phyloP scores from a whole-genome alignment of 805 yeast genomes.

The Metschnikowia matae region DNA sequence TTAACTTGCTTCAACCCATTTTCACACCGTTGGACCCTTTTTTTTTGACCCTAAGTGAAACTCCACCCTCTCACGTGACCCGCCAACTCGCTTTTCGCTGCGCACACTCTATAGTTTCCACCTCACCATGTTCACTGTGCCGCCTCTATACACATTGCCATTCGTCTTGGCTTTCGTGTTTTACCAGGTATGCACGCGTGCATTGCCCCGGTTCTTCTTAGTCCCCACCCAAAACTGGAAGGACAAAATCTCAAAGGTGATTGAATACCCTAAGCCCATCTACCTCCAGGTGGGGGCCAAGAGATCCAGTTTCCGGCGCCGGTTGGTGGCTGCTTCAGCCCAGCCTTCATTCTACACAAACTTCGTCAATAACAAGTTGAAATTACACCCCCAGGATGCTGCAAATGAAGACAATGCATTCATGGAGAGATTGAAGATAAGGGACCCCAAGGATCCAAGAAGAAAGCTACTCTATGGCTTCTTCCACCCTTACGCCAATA shows the following conservation, averaged over 20 bases:
- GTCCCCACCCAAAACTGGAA: slow-evolving; percentile 40
- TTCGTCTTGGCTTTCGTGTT: slow-evolving; percentile 12
- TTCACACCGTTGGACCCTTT: no score
- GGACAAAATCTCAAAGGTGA: slow-evolving; percentile 29
- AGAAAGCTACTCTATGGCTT: slow-evolving; percentile 65
- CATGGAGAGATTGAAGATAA: slow-evolving; percentile 24
- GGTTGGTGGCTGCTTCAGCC: slow-evolving; percentile 33
- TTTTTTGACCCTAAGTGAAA: background rate
- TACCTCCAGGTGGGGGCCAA: slow-evolving; percentile 34
- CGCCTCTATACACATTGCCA: slow-evolving; percentile 9
- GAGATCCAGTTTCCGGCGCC: slow-evolving; percentile 36
- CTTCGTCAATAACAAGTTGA: slow-evolving; percentile 33
- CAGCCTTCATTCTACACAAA: slow-evolving; percentile 39
- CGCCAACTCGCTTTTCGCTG: background rate
- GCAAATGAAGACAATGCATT: slow-evolving; percentile 21
- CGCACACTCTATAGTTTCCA: background rate
- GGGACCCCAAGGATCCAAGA: slow-evolving; percentile 33
- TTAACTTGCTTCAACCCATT: no score
- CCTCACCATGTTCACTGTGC: background rate
- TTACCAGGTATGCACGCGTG: slow-evolving; percentile 20
- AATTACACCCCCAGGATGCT: slow-evolving; percentile 28
- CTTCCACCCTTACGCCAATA: slow-evolving; percentile 93
- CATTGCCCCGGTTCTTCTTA: slow-evolving; percentile 31
- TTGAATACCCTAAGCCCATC: slow-evolving; percentile 31
- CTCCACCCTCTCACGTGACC: background rate